These are phyloP conservation scores for Pythium sukuiense DNA, from an alignment of 352 stramenopile genomes.

Conservation along the genomic window DNA sequence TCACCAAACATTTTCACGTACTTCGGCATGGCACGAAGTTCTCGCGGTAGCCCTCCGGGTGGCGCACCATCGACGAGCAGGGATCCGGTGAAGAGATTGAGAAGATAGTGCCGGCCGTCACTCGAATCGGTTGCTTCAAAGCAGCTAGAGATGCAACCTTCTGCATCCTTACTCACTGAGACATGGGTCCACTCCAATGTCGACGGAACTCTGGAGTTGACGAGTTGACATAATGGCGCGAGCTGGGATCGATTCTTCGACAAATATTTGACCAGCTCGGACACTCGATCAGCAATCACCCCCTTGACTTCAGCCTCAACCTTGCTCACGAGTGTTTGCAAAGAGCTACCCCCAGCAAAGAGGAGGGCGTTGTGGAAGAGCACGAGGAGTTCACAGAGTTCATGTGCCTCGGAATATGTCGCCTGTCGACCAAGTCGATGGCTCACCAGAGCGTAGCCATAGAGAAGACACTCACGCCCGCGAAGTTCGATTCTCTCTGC, in stretches of 20 bases:
- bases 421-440: background rate
- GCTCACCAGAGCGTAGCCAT: constrained; percentile 16
- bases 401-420: background rate
- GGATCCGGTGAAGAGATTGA: constrained; percentile 27
- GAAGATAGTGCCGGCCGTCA: constrained; percentile 18
- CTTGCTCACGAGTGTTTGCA: background rate
- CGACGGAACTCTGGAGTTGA: constrained; percentile 14
- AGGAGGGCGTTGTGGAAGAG: constrained; percentile 1
- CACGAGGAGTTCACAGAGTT: constrained; percentile 13
- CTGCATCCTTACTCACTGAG: background rate
- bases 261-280: constrained; percentile 6
- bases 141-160: constrained; percentile 5
- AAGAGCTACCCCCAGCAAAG: constrained; percentile 3
- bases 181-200: constrained; percentile 7
- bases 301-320: constrained; percentile 11
- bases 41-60: constrained; percentile 17
- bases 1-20: constrained; percentile 25
- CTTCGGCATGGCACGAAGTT: background rate
- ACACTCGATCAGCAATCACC: constrained; percentile 14
- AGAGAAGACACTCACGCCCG: constrained; percentile 18
- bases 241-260: background rate
- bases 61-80: constrained; percentile 20
- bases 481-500: constrained; percentile 9
- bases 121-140: constrained; percentile 15
- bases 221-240: constrained; percentile 4